These are phyloP conservation scores for Apiosordaria backusii DNA, from an alignment of 495 filamentous ascomycete genomes.

Conservation along the genomic window DNA sequence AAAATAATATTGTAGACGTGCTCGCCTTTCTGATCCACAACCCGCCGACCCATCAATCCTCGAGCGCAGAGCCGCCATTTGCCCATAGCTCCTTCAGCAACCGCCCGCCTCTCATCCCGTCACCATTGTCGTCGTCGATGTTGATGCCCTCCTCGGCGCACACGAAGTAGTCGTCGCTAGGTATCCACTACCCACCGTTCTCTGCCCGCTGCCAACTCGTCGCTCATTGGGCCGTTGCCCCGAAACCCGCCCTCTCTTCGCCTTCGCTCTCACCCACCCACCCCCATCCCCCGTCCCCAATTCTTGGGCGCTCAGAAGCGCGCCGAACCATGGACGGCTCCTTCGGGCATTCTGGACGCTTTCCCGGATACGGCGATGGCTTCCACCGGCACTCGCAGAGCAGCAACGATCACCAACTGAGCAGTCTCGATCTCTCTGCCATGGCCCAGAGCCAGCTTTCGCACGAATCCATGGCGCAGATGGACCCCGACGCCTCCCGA, in stretches of 20 bases:
- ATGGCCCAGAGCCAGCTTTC: conserved; percentile 3
- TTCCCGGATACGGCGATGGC: conserved; percentile 18
- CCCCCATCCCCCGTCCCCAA: not conserved
- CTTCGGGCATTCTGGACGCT: conserved; percentile 19
- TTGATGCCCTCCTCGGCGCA: not conserved
- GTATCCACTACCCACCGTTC: not conserved
- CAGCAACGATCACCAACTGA: conserved; percentile 9
- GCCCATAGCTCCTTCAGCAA: conserved; percentile 6
- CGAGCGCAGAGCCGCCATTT: conserved; percentile 12
- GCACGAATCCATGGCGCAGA: conserved; percentile 1
- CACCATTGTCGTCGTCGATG: conserved; percentile 4
- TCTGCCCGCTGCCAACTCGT: not conserved
- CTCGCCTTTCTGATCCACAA: conserved; percentile 16
- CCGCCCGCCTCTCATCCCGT: not conserved
- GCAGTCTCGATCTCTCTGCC: not conserved
- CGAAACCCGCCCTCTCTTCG: not conserved
- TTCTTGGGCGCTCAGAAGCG: conserved; percentile 10
- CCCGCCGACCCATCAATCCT: conserved; percentile 4
- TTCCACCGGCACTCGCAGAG: conserved; percentile 27
- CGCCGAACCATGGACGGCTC: conserved; percentile 25
- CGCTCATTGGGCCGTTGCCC: not conserved
- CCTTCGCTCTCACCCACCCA: not conserved
- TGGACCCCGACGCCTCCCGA: conserved; percentile 5
- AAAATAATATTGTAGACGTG: conserved; percentile 23
- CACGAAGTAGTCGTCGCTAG: not conserved